Base-by-base conservation (phyloP, 345 rosid species). In the Turritis glabra region DNA sequence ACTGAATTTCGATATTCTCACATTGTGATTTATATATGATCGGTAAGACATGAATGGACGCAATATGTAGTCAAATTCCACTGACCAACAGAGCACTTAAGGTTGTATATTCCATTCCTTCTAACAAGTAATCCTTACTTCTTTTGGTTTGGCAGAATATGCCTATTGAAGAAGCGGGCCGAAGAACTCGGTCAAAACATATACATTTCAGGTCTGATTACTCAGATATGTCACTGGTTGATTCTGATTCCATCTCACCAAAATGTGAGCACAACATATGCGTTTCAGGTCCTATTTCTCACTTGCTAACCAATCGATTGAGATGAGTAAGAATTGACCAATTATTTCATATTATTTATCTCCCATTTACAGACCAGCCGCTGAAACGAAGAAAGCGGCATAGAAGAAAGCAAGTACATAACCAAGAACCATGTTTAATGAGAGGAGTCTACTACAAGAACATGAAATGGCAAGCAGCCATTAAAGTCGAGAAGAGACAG, bases 381-480 rank as follows among this genome's bases (percentile, higher is more conserved):
- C 74, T 90, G 70, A 94, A 94, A 82, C 87, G 92, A 58, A 84
- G 98, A 84, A 94, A 94, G 88, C 84, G 82, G 53, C 98, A 91
- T 76, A 86, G 93, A 71, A 87, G 98, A 75, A 94, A 91, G 80
- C 90, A 83, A 44, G 78, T 87, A 62, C 89, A 86, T 65, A 90
- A 91, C 82, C 98, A 94, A 80, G 97, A 94, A 81, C 90, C 85
- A 33, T 94, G 98, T 79, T 71, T 91, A 52, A 88, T 94, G 98
- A 91, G 98, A 84, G 98, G 98, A 41, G 98, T 94, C 19, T 94
- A 94, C 77, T 94, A 83, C 88, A 94, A 94, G 82, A 94, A 94
- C 70, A 94, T 91, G 97, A 94, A 94, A 84, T 94, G 98, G 98
- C 98, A 94, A 71, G 98, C 98, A 0, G 98, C 98, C 19, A 94